phyloP scores from a whole-genome alignment of 257 asterid species.

The Solanum virginianum region DNA sequence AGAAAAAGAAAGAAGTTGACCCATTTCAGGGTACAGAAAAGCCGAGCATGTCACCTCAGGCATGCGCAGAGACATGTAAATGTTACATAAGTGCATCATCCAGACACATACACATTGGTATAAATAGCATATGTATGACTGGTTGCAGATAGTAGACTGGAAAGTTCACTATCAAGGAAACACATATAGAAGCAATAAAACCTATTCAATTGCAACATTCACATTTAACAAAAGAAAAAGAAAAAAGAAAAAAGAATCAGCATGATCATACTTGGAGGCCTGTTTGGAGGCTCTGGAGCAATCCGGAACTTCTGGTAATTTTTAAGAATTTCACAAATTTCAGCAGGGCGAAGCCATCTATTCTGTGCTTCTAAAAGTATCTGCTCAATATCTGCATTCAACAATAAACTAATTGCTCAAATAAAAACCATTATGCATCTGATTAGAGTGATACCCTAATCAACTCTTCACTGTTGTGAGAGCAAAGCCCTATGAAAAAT shows the following conservation, averaged over 20 bases:
- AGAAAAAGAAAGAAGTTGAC: neutral
- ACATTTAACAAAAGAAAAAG: neutral
- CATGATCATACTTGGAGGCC: constrained; percentile 59
- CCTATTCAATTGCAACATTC: neutral
- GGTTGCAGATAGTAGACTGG: neutral
- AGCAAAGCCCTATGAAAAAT: neutral
- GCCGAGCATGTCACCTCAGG: neutral
- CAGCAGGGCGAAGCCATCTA: constrained; percentile 94
- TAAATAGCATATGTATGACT: neutral
- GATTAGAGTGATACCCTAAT: neutral
- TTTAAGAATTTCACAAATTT: constrained; percentile 71
- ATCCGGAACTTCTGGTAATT: constrained; percentile 60
- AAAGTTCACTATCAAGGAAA: neutral
- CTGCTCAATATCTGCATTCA: constrained; percentile 71
- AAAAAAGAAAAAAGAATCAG: neutral
- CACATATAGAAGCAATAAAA: neutral
- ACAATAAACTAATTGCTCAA: neutral
- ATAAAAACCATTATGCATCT: neutral
- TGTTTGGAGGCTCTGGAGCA: constrained; percentile 69
- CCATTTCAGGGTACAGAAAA: neutral
- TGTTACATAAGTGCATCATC: neutral
- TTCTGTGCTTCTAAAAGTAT: constrained; percentile 74
- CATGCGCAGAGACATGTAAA: neutral
- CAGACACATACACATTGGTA: neutral
- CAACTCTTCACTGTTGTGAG: neutral